A percentile compares a stretch with the other conserved stretches of the same genome.
Evolutionary conservation across 305 asterid species (phyloP).

Genomic region (Fraxinus velutina): DNA sequence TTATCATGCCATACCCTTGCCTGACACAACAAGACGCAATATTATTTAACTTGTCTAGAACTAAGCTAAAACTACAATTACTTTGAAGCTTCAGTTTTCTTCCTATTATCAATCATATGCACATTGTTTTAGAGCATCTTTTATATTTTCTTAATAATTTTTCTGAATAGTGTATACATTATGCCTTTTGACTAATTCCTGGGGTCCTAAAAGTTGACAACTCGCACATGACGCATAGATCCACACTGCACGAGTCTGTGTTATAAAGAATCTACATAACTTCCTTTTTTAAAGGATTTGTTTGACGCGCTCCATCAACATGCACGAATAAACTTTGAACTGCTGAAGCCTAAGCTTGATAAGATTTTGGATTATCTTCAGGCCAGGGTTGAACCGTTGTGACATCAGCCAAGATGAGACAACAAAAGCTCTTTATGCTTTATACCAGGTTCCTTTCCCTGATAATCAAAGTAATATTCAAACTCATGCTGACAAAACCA

Average conservation of each 20-base stretch:
- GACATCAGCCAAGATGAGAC: constrained; percentile 68
- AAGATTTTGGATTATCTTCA: constrained; percentile 33
- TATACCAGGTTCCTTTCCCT: constrained; percentile 41
- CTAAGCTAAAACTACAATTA: not conserved
- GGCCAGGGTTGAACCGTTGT: constrained; percentile 85
- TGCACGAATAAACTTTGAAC: not conserved
- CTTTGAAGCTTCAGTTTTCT: not conserved
- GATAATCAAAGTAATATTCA: constrained; percentile 41
- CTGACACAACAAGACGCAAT: not conserved
- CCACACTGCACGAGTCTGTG: not conserved
- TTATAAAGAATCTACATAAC: not conserved
- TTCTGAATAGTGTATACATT: not conserved
- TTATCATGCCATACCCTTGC: not conserved
- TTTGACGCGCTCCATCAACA: not conserved
- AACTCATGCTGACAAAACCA: constrained; percentile 35
- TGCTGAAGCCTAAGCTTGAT: constrained; percentile 24
- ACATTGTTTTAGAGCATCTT: constrained; percentile 2
- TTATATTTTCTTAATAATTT: not conserved
- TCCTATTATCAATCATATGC: not conserved
- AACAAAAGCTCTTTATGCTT: constrained; percentile 52
- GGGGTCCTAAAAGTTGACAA: constrained; percentile 1
- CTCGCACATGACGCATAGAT: not conserved
- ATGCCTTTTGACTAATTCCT: not conserved
- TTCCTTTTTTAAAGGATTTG: not conserved
- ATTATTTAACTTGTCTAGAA: not conserved